Percentiles rank a stretch among this genome's conserved stretches.
Conservation (phyloP, 2,329 filamentous ascomycete genomes). For the Sporothrix curviconia region DNA sequence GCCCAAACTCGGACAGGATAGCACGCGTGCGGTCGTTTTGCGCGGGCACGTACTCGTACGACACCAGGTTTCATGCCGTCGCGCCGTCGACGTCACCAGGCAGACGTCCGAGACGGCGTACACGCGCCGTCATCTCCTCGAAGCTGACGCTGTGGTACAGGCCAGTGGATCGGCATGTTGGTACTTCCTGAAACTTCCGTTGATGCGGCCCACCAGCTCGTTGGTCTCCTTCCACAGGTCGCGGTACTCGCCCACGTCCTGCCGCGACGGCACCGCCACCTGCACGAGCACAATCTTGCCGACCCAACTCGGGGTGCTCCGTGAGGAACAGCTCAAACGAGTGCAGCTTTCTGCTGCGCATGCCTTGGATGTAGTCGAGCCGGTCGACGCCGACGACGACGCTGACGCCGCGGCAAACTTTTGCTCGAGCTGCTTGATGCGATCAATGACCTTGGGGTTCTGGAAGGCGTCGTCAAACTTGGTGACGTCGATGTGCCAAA, state of each 20-base stretch:
- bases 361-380: conserved; percentile 97
- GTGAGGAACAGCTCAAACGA: conserved; percentile 94
- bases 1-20: conserved; percentile 97
- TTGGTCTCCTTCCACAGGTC: conserved; percentile 93
- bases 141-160: conserved; percentile 94
- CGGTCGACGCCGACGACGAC: conserved; percentile 95
- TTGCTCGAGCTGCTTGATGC: conserved; percentile 74
- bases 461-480: conserved; percentile 88
- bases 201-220: conserved; percentile 93
- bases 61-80: conserved; percentile 99
- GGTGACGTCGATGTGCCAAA: conserved; percentile 94
- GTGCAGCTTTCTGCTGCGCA: conserved; percentile 93
- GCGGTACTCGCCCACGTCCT: conserved; percentile 97
- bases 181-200: conserved; percentile 97
- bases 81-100: conserved; percentile 86
- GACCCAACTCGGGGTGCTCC: conserved; percentile 95
- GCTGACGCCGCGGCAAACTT: conserved; percentile 95
- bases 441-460: conserved; percentile 78
- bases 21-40: conserved; percentile 83
- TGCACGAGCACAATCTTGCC: conserved; percentile 95
- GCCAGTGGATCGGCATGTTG: conserved; percentile 97
- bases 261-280: conserved; percentile 87
- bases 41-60: conserved; percentile 95
- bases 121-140: conserved; percentile 85
- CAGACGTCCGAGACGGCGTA: conserved; percentile 91